Base-by-base conservation (phyloP, 371 early-diverging fungal genomes). In the Apophysomyces ossiformis region DNA sequence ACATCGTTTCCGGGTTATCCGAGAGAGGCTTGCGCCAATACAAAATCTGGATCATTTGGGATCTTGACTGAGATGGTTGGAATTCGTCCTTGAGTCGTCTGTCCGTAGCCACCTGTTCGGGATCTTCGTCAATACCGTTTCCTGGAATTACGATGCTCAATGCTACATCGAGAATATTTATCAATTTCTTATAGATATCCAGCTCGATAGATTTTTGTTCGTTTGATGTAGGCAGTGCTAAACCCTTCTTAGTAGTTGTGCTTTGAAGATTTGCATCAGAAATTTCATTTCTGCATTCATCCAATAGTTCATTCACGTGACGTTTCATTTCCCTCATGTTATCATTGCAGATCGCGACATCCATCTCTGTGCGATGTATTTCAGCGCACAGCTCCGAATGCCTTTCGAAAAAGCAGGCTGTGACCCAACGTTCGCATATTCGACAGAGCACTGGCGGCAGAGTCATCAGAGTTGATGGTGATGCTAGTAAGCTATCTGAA, bases 351-450 rank as follows among this genome's bases (percentile, higher is more conserved):
- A 89, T 73, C 50, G 80, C 83, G 37, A 93, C 78, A 60, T 93
- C 92, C 87, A 89, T 89, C 73, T 93, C 93, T 8, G 85, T 83
- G 36, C 91, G 88, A 76, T 95, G 93, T 43, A 92, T 86, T 43
- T 91, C 89, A 12, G 87, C 80, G 75, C 96, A 95, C 4, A 82
- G 66, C 44, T 78, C 84, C 11, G 89, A 84, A 73, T 95, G 96
- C 63, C 87, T 86, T 67, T 92, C 92, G 71, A 95, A 94, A 56
- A 89, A 84, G 0, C 87, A 72, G 7, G 89, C 89, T 1, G 92
- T 89, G n/a, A 93, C 85, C 66, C 80, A 83, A 44, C 89, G 79
- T 69, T 95, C 96, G 66, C 96, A 95, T 21, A 95, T 88, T 39
- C 89, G 87, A 73, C 96, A 95, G 0, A 93, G 79, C 0, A 87